Percentiles rank a stretch among this genome's conserved stretches.
Evolutionary conservation across 169 alveolate species (phyloP).

Genomic region (Plasmodium gonderi): DNA sequence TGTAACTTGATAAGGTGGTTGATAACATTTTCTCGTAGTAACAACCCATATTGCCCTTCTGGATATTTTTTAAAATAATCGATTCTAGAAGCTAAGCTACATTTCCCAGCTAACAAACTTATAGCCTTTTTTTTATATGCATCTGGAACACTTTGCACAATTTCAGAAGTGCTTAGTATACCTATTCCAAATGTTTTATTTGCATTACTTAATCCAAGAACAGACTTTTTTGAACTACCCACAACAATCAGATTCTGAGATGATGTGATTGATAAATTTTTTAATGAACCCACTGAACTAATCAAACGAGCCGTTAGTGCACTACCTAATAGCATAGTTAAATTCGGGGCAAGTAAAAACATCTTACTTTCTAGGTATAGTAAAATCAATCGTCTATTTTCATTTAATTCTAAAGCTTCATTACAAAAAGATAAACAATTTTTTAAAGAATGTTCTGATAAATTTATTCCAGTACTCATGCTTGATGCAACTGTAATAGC

Average conservation of each 20-base stretch:
- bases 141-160: constrained; percentile 83
- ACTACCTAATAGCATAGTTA: constrained; percentile 95
- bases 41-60: constrained; percentile 80
- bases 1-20: constrained; percentile 70
- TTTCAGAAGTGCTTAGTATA: constrained; percentile 83
- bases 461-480: constrained; percentile 83
- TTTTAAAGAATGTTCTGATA: constrained; percentile 69
- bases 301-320: constrained; percentile 97
- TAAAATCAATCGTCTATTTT: constrained; percentile 75
- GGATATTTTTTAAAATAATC: constrained; percentile 83
- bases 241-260: constrained; percentile 91
- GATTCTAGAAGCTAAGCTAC: constrained; percentile 89
- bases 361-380: constrained; percentile 91
- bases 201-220: constrained; percentile 64
- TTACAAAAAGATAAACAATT: constrained; percentile 73
- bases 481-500: constrained; percentile 91
- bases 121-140: constrained; percentile 83
- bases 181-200: constrained; percentile 76
- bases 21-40: constrained; percentile 76
- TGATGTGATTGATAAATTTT: constrained; percentile 93
- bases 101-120: constrained; percentile 86
- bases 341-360: constrained; percentile 96
- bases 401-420: constrained; percentile 83
- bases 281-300: constrained; percentile 95
- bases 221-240: constrained; percentile 83